phyloP scores from a whole-genome alignment of 805 yeast genomes.

The Geotrichum ghanense region DNA sequence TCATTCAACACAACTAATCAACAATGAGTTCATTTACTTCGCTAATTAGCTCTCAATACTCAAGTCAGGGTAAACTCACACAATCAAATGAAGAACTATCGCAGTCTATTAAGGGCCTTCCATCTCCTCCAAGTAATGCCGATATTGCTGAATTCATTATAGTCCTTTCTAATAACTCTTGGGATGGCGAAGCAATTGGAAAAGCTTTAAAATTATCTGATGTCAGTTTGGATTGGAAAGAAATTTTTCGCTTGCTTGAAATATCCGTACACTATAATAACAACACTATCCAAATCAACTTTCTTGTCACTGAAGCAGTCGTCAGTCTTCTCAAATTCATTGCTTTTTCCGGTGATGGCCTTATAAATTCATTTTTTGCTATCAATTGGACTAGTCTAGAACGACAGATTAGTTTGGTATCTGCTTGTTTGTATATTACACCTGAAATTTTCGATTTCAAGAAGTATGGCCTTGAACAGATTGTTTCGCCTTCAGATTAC shows the following conservation, averaged over 20 bases:
- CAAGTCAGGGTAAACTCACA: not conserved
- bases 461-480: not conserved
- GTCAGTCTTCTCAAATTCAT: constrained; percentile 6
- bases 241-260: not conserved
- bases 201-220: not conserved
- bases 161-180: not conserved
- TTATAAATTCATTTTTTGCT: constrained; percentile 7
- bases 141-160: constrained; percentile 2
- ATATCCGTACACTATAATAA: not conserved
- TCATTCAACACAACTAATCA: no score
- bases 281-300: constrained; percentile 6
- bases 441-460: constrained; percentile 3
- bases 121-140: not conserved
- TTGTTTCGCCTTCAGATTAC: not conserved
- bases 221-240: not conserved
- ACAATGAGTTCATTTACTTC: not conserved
- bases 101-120: not conserved
- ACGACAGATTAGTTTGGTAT: constrained; percentile 1
- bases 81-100: not conserved
- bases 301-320: constrained; percentile 9
- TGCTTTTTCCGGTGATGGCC: constrained; percentile 5
- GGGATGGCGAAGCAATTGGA: not conserved
- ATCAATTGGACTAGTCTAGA: constrained; percentile 5
- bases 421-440: constrained; percentile 1
- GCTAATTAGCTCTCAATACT: not conserved